Evolutionary conservation across 108 stramenopile genomes (phyloP), one percentile per base, ranked within the genome.

Genomic region (Cylindrotheca closterium): DNA sequence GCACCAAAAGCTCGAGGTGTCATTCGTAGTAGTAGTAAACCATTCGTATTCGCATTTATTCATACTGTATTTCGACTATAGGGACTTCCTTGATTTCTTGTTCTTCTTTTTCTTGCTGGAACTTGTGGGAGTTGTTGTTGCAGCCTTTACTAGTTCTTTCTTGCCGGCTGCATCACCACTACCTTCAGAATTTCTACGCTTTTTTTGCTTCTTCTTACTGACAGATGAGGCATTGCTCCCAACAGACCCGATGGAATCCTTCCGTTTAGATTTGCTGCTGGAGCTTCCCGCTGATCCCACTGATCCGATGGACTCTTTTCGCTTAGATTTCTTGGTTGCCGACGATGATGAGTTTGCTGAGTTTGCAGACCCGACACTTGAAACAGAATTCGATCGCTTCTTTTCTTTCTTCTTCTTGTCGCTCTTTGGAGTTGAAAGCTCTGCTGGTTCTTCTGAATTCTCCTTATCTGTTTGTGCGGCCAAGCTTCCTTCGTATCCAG

Each of bases 401-500:
- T 52, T 4, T 22, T 47, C 31, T 15, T 37, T 52, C 56, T 32
- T 61, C 34, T 24, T 64, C 49, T 31, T 73, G 51, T 17, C 60
- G 27, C 47, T 22, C 33, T 1, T 22, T 42, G 12, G 1, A 19
- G 50, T 24, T 47, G n/a, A 10, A 17, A 64, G 46, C 8, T 53
- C 45, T 55, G 49, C 29, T 17, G 27, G 29, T 28, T 63, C 51
- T 25, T 60, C 55, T 19, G 29, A 49, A 25, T 26, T 58, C 19
- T 70, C 51, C 32, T 49, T 24, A 45, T 61, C 78, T n/a, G 50
- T 29, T 54, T 53, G 51, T 47, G 53, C 56, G 28, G 46, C 25
- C 8, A 66, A 67, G 57, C 63, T 45, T 8, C 81, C 79, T 27
- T 81, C 79, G 75, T 89, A 93, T 21, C 92, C 92, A 62, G 89